Base-by-base conservation (phyloP, 1,284 basidiomycete species). In the Dichomitus squalens region DNA sequence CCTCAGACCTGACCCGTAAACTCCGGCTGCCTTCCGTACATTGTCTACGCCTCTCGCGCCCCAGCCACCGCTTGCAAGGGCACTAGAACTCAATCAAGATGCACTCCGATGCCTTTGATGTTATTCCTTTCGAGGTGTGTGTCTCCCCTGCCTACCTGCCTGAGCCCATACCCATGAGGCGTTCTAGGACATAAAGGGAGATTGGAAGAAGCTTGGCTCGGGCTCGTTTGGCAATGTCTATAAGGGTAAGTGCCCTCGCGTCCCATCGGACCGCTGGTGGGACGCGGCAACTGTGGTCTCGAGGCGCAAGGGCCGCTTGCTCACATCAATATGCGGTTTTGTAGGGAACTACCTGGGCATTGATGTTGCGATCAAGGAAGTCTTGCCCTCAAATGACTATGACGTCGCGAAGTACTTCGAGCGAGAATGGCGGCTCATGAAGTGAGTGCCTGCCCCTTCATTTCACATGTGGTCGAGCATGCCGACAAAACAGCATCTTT, bases 351-450 rank as follows among this genome's bases (percentile, higher is more conserved):
- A 98, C 76, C 85, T 98, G 25, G 96, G 95, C 3, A 92, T 97
- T 64, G 93, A 96, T 65, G 93, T 98, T 27, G 95, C 95, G 35
- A 93, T 98, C 76, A 98, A 98, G 75, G 95, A 96, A 75, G 92
- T 97, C 3, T 80, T 95, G 2, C 92, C 93, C 0, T 94, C 90
- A 14, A 92, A 79, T 14, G 91, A 91, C 64, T 96, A 97, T 73
- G 93, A 96, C 68, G 92, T 98, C 25, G 85, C 90, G 68, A 99
- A 99, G 76, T 98, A 98, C 77, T 97, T 98, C 74, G 94, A 96
- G 70, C 85, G 96, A 34, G 96, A 99, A 80, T 97, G 95, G 90
- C 85, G 93, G 29, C 84, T 98, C 41, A 96, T 98, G 93, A 94
- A 94, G 80, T 84, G 63, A 58, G 70, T 70, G 27, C 21, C 7